Evolutionary conservation across 2,329 filamentous ascomycete genomes (phyloP), one percentile per base, ranked within the genome.

Genomic region (Monilinia polystroma): DNA sequence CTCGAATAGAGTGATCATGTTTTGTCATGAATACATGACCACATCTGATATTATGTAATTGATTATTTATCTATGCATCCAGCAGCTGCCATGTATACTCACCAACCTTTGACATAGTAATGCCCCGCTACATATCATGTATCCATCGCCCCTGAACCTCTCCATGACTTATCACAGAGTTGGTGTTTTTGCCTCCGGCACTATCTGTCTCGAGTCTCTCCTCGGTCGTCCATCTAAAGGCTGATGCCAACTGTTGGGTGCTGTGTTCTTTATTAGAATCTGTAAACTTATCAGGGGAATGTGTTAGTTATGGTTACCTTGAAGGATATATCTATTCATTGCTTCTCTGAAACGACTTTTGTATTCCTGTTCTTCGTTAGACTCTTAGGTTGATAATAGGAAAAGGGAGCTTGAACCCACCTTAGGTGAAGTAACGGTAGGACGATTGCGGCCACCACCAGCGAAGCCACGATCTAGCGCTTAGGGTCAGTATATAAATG

Each of bases 361-460:
- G 78, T 99, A 99, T 79, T 99, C 80, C 72, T 73, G 47, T 53
- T 45, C 16, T n/a, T 32, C 20, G 45, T 70, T 52, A 67, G 54
- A 51, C 55, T 12, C 35, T 26, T 11, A 26, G 29, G 10, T 10
- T 47, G 23, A 4, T 38, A 20, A 5, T 23, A 11, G 23, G 18
- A n/a, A 45, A 51, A 52, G n/a, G n/a, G 51, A 41, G 29, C 45
- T 54, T 20, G 12, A 55, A 45, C 55, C 70, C 14, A 98, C 95
- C 80, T 95, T 96, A 2, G 95, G 96, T 78, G 91, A 96, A 14
- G 95, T 99, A 62, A 99, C 95, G 0, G 95, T 99, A 11, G 96
- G 96, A 69, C 92, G 86, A 74, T 96, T 91, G 67, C 90, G 87
- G 41, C 89, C 88, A 67, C 89, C 87, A 7, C 88, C 87, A 0